Evolutionary conservation across 345 rosid species (phyloP).

Genomic region (Brassica nigra): DNA sequence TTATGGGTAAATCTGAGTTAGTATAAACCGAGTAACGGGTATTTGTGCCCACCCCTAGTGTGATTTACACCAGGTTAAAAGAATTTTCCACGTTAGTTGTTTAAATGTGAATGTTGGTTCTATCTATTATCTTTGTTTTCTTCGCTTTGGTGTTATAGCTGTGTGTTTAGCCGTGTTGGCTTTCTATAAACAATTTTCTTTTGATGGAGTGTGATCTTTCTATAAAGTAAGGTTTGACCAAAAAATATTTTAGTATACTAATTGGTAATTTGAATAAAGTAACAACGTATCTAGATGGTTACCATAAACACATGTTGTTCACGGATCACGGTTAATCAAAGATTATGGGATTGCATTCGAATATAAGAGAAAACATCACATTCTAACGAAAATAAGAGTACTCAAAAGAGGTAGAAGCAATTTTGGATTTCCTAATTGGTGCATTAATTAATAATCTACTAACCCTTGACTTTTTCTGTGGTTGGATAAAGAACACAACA

Average conservation of each 20-base stretch:
- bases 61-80: too few relatives aligned
- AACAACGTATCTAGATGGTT: not conserved
- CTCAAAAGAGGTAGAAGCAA: conserved; percentile 19
- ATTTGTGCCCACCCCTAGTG: too few relatives aligned
- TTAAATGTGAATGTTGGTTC: not conserved
- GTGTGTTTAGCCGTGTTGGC: not conserved
- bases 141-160: not conserved
- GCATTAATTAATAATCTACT: conserved; percentile 32
- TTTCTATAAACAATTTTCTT: not conserved
- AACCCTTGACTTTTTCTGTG: conserved; percentile 28
- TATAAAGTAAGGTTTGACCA: not conserved
- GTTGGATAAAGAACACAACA: conserved; percentile 31
- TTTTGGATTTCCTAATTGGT: not conserved
- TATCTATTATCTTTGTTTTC: not conserved
- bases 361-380: not conserved
- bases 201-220: not conserved
- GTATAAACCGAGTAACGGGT: too few relatives aligned
- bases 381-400: conserved; percentile 5
- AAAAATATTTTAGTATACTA: not conserved
- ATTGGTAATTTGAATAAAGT: not conserved
- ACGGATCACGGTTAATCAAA: conserved; percentile 33
- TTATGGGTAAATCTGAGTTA: too few relatives aligned
- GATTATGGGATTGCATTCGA: not conserved
- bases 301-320: conserved; percentile 16
- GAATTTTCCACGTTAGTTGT: too few relatives aligned